A percentile compares a stretch with the other conserved stretches of the same genome.
These are phyloP conservation scores for Cylindrotheca fusiformis DNA, from an alignment of 108 stramenopile species.

Conservation along the genomic window DNA sequence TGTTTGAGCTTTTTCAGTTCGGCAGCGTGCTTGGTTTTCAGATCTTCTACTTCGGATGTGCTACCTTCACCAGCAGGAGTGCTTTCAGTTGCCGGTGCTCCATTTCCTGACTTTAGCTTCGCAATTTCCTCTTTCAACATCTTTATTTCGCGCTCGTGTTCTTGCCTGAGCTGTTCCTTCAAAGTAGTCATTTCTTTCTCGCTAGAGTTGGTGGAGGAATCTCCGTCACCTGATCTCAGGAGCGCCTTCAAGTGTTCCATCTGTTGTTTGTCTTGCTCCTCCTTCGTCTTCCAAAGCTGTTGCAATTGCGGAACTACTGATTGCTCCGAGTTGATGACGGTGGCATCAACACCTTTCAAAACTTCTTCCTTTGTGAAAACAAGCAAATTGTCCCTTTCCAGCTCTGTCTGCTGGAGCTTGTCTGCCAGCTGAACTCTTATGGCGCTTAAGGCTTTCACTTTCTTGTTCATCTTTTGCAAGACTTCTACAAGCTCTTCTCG, in stretches of 20 bases:
- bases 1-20: constrained; percentile 43
- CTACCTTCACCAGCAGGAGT: constrained; percentile 14
- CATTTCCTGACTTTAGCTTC: constrained; percentile 16
- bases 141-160: constrained; percentile 20
- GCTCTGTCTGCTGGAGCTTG: constrained; percentile 52
- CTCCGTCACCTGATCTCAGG: not conserved
- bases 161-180: constrained; percentile 53
- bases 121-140: constrained; percentile 14
- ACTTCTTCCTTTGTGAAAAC: constrained; percentile 57
- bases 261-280: constrained; percentile 19
- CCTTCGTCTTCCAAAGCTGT: constrained; percentile 18
- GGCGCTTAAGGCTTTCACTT: constrained; percentile 66
- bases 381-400: constrained; percentile 49
- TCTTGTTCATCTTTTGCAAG: constrained; percentile 79
- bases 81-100: constrained; percentile 1
- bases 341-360: constrained; percentile 38
- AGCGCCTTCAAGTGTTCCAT: constrained; percentile 23
- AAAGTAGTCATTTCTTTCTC: constrained; percentile 31
- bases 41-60: constrained; percentile 32
- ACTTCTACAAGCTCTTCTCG: constrained; percentile 81
- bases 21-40: constrained; percentile 38
- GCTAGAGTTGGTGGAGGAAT: constrained; percentile 1
- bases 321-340: constrained; percentile 3
- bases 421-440: constrained; percentile 55
- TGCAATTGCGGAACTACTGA: constrained; percentile 8